These are phyloP conservation scores for Leucocoprinus sp. DNA, from an alignment of 768 basidiomycete species.

Conservation along the genomic window DNA sequence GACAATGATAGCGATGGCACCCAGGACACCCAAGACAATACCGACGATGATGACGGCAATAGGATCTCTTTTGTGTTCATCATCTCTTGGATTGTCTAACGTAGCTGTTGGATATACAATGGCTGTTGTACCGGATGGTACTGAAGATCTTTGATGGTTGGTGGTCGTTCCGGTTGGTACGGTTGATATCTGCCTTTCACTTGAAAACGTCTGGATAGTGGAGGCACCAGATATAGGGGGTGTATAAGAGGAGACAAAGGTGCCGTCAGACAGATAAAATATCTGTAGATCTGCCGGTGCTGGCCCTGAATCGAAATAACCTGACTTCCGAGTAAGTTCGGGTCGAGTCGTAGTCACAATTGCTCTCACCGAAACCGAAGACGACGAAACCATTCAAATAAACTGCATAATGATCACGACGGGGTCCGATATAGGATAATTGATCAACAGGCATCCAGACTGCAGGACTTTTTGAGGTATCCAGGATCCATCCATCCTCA, in stretches of 20 bases:
- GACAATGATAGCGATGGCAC: constrained; percentile 35
- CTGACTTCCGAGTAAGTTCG: constrained; percentile 20
- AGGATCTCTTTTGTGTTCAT: constrained; percentile 13
- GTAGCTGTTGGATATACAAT: constrained; percentile 19
- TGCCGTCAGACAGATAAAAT: constrained; percentile 37
- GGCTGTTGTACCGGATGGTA: neutral
- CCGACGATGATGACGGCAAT: constrained; percentile 53
- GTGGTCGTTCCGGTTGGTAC: constrained; percentile 5
- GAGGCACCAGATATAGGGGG: constrained; percentile 24
- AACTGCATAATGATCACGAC: constrained; percentile 71
- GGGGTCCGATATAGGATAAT: constrained; percentile 49
- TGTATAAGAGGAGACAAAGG: constrained; percentile 35
- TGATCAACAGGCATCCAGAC: constrained; percentile 46
- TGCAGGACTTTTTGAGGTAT: constrained; percentile 47
- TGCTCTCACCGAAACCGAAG: constrained; percentile 66
- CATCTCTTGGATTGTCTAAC: constrained; percentile 14
- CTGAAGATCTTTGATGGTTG: neutral
- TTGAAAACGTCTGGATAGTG: constrained; percentile 3
- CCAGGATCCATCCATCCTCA: constrained; percentile 65
- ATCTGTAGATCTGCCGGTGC: constrained; percentile 48
- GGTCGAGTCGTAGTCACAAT: constrained; percentile 1
- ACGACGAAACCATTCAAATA: constrained; percentile 52
- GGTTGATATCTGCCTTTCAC: neutral
- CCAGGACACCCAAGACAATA: constrained; percentile 52
- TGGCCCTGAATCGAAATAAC: constrained; percentile 41